Base-by-base conservation (phyloP, 495 filamentous ascomycete species). In the Aspergillus heteromorphus region DNA sequence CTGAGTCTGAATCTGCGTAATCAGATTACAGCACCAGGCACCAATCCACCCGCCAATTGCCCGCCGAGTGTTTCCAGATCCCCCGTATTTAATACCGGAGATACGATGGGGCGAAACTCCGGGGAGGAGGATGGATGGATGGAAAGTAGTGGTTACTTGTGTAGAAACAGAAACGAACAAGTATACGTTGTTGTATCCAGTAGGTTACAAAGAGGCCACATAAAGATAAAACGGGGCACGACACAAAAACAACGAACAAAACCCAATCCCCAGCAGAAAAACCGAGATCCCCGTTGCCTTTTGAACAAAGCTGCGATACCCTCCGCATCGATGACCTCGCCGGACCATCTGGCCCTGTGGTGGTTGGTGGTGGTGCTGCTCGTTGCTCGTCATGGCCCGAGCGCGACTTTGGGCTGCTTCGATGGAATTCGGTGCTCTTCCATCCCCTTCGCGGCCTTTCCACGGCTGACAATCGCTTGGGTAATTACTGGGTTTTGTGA, bases 351-450 rank as follows among this genome's bases (percentile, higher is more conserved):
- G n/a, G n/a, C n/a, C n/a, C n/a, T n/a, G n/a, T 17, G 47, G 52
- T 21, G 19, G 52, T 41, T 45, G 40, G 50, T 45, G 43, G 31
- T 8, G 49, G 48, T 63, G 61, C 60, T 61, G 36, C 29, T 70
- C 58, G 53, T 42, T 57, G 64, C 56, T 49, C 54, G 51, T 57
- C 57, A 31, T 65, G 68, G 71, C 64, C 66, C 67, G 66, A 68
- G 66, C 67, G 65, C 38, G 49, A 51, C 48, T 61, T 68, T 59
- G 4, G 30, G 60, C 54, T 50, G 49, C 25, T 66, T 64, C 64
- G 18, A 64, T 62, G 18, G 17, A 51, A 57, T 75, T 75, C 72
- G 56, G 50, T 47, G 57, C 40, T 13, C 49, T 75, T 75, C 72
- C 67, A 73, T 59, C 53, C 30, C 21, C 34, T 71, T 71, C 70